Conservation (phyloP, 108 stramenopile genomes). For the Chaetoceros tenuissimus region DNA sequence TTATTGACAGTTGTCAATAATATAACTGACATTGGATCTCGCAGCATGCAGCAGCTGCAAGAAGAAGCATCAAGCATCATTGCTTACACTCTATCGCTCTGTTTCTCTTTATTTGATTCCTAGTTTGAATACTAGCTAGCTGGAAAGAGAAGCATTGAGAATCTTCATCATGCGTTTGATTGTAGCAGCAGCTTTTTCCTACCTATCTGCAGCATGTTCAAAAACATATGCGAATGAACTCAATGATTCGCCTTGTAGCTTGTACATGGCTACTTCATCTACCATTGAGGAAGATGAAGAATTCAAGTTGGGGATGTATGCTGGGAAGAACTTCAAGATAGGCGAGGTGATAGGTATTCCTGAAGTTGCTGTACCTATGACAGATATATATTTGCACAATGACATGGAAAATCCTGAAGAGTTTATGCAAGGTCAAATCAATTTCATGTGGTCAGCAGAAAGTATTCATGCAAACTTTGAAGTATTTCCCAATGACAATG, state of each 20-base stretch:
- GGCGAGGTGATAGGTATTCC: slow-evolving; percentile 16
- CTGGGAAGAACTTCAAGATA: slow-evolving; percentile 16
- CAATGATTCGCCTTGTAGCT: slow-evolving; percentile 18
- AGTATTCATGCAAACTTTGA: background rate
- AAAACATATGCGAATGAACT: too few species aligned
- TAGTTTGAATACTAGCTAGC: too few species aligned
- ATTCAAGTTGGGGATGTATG: slow-evolving; percentile 40
- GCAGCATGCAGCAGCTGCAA: too few species aligned
- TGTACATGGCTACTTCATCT: slow-evolving; percentile 42
- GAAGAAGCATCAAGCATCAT: too few species aligned
- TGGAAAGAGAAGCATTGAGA: too few species aligned
- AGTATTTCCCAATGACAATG: background rate
- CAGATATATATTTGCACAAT: slow-evolving; percentile 12
- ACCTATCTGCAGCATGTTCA: too few species aligned
- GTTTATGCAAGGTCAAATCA: background rate
- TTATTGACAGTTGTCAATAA: too few species aligned
- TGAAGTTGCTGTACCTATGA: slow-evolving; percentile 35
- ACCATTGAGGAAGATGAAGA: slow-evolving; percentile 21
- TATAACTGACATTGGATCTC: too few species aligned
- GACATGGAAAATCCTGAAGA: background rate
- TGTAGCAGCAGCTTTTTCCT: too few species aligned
- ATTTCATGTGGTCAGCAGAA: background rate
- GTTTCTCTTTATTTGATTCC: too few species aligned
- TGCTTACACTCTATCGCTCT: too few species aligned
- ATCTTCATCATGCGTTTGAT: too few species aligned